Base-by-base conservation (phyloP, 2,329 filamentous ascomycete genomes). In the Apiospora aurea region DNA sequence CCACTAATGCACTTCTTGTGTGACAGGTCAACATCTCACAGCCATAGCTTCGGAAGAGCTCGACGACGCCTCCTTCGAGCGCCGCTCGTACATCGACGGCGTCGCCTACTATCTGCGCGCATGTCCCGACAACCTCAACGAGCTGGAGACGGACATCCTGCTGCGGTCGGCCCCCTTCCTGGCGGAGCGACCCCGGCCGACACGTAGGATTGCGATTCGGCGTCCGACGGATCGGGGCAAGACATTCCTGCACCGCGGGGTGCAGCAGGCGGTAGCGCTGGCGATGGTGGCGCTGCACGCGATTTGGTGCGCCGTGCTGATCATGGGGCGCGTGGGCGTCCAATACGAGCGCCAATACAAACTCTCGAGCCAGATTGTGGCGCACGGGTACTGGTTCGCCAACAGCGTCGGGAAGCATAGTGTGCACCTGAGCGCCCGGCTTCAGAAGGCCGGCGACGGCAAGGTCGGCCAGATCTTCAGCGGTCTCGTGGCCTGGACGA, bases 261-360 rank as follows among this genome's bases (percentile, higher is more conserved):
- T 91, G 0, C 89, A 90, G 6, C 83, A 84, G 24, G 78, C 83
- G 1, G 89, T 92, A 10, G 81, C 92, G 67, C 85, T 89, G 46
- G 71, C 90, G 1, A 90, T 93, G 75, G 79, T 93, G 6, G 75
- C 91, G 10, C 71, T 90, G 38, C 88, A 91, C 70, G 73, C 92
- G 21, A 79, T 92, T 14, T 91, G 92, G 1, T 92, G 92, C 76
- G 77, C 91, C 44, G 85, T 88, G 74, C 76, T 75, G 18, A 29
- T 87, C 5, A 79, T 92, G 16, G 75, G 91, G 18, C 83, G 84
- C 21, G 81, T 86, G 21, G 84, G 87, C 21, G 91, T 90, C 74
- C 83, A 86, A 68, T 91, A 91, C 74, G 92, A 95, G 78, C 87
- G 90, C 21, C 86, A 90, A 75, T 89, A 94, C 80, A 89, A 88